Percentiles rank a stretch among this genome's conserved stretches.
Conservation (phyloP, 176 grass and related monocot genomes). For the Areca catechu region DNA sequence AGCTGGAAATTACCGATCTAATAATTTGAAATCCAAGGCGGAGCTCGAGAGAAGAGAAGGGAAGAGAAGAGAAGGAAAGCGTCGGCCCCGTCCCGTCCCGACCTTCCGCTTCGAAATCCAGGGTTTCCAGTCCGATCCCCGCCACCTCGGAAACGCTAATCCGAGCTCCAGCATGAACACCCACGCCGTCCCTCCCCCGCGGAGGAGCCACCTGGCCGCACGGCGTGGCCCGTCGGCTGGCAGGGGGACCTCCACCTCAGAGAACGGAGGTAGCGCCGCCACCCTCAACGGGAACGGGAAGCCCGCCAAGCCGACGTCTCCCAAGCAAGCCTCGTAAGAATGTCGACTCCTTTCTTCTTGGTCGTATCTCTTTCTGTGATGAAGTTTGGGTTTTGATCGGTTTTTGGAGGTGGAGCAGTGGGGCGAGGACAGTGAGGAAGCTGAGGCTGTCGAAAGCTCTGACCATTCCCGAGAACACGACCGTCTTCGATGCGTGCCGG, state of each 20-base stretch:
- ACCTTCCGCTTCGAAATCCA: no score
- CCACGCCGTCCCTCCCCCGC: background rate
- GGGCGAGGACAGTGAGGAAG: slow-evolving; percentile 95
- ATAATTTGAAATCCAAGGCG: no score
- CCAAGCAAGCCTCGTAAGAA: slow-evolving; percentile 33
- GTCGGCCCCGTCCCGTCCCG: no score
- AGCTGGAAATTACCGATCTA: no score
- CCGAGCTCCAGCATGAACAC: background rate
- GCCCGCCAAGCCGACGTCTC: slow-evolving; percentile 33
- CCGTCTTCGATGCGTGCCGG: slow-evolving; percentile 80
- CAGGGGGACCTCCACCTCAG: slow-evolving; percentile 4
- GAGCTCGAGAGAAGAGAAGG: no score
- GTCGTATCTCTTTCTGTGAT: no score
- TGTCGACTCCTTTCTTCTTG: no score
- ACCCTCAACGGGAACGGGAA: slow-evolving; percentile 31
- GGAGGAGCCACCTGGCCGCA: background rate
- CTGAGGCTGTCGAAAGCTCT: slow-evolving; percentile 87
- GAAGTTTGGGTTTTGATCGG: slow-evolving; percentile 11
- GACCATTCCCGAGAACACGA: slow-evolving; percentile 80
- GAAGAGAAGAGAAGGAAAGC: no score
- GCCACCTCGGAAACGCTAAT: no score
- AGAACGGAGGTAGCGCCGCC: slow-evolving; percentile 17
- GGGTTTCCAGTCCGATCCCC: no score
- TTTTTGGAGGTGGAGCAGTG: slow-evolving; percentile 26
- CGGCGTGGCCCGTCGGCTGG: background rate